Percentiles rank a stretch among this genome's conserved stretches.
These are phyloP conservation scores for Setaria viridis DNA, from an alignment of 202 grass and related monocot species.

Conservation along the genomic window DNA sequence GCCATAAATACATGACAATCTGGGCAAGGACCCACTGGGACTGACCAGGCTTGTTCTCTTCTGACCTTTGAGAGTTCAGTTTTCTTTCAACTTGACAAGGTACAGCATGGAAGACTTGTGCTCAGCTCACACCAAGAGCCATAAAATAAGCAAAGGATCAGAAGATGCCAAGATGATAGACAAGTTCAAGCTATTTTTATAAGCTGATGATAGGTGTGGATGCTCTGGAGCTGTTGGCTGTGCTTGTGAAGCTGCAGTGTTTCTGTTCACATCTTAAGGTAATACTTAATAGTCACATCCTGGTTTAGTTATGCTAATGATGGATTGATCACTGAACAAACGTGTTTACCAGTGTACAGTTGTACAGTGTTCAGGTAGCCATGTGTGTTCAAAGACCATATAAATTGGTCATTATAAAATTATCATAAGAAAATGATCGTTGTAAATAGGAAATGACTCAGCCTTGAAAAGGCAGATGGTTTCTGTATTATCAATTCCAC, in stretches of 20 bases:
- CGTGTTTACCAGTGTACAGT: neutral
- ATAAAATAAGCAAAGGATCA: slow-evolving; percentile 18
- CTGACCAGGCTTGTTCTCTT: slow-evolving; percentile 50
- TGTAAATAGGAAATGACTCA: slow-evolving; percentile 20
- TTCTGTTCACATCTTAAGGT: slow-evolving; percentile 29
- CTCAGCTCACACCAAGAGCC: slow-evolving; percentile 8
- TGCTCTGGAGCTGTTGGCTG: slow-evolving; percentile 19
- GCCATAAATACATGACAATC: slow-evolving; percentile 37
- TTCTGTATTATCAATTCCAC: slow-evolving; percentile 1
- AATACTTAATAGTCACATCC: slow-evolving; percentile 1
- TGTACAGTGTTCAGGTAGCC: neutral
- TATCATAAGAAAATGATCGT: slow-evolving; percentile 28
- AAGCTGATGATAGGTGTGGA: neutral
- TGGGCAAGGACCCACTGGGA: slow-evolving; percentile 40
- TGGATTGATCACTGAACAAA: neutral
- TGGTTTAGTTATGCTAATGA: slow-evolving; percentile 34
- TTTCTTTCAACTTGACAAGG: slow-evolving; percentile 19
- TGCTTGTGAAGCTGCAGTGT: neutral
- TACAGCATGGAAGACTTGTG: slow-evolving; percentile 25
- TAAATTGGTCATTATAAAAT: slow-evolving; percentile 17
- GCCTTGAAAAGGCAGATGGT: neutral
- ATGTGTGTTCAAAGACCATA: slow-evolving; percentile 22
- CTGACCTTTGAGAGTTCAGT: slow-evolving; percentile 25
- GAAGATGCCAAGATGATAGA: slow-evolving; percentile 11
- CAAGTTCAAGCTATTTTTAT: neutral